Conservation (phyloP, 257 asterid genomes). For the Plectranthus barbatus region DNA sequence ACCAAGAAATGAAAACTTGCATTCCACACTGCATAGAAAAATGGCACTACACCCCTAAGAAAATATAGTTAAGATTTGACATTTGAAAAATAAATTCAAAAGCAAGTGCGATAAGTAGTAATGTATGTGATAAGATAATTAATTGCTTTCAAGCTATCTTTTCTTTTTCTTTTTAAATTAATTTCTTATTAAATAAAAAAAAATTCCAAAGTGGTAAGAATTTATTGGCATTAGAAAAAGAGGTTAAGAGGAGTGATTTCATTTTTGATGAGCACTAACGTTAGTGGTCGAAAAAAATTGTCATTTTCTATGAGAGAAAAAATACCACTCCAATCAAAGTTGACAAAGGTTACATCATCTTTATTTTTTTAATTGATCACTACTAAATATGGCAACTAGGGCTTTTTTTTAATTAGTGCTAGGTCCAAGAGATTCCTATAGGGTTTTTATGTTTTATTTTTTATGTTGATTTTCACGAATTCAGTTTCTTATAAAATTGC, state of each 20-base stretch:
- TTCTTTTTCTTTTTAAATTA: neutral
- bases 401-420: neutral
- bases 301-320: neutral
- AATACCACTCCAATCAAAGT: conserved; percentile 1
- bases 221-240: neutral
- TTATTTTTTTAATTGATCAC: neutral
- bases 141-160: neutral
- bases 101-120: conserved; percentile 30
- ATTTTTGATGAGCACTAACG: conserved; percentile 10
- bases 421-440: neutral
- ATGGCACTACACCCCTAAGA: neutral
- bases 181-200: neutral
- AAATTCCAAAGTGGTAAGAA: conserved; percentile 5
- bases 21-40: too few species aligned
- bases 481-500: too few species aligned
- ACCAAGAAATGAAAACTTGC: too few species aligned
- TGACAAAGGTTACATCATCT: conserved; percentile 7
- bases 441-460: neutral
- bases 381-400: conserved; percentile 1
- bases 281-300: conserved; percentile 15
- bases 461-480: too few species aligned
- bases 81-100: neutral
- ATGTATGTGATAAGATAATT: conserved; percentile 16
- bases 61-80: neutral
- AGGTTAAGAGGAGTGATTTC: neutral